Base-by-base conservation (phyloP, 257 asterid species). In the Forsythia suspensa region DNA sequence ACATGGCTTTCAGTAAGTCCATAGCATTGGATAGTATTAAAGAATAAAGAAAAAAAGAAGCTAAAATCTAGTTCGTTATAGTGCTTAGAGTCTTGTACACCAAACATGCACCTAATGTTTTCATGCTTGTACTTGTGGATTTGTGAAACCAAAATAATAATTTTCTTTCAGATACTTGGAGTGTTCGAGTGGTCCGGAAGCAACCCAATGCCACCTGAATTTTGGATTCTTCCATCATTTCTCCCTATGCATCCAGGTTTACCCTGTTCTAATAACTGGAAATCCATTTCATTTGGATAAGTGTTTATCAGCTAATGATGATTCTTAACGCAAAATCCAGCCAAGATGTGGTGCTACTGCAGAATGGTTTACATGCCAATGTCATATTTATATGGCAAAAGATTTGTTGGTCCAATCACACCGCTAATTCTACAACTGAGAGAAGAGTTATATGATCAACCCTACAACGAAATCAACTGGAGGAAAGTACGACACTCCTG, bases 201-300 rank as follows among this genome's bases (percentile, higher is more conserved):
- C 81, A 92, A 92, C 46, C 96, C 97, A 3, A 88, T 92, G 94
- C 94, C 97, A 2, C 97, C 97, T 16, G 97, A 92, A 8, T 90
- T 90, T 73, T 92, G 96, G 96, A 83, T 92, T n/a, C 90, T 92
- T 82, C 97, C 96, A 0, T 84, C 92, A 34, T 89, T 86, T 82
- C 90, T 90, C 39, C 96, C 97, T 1, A 87, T 90, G 91, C 97
- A 90, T 86, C 97, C 96, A 73, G 97, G 97, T 90, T 51, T 44
- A 78, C 59, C 69, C 15, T 15, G 70, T 38, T 13, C 38, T 69
- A 68, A 10, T n/a, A 18, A 43, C 16, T 20, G 63, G 38, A 16
- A 42, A 71, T 16, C 37, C 15, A 71, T 29, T 71, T 41, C n/a
- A 57, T 59, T 52, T 41, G 71, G 8, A 18, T 80, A n/a, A 5